Evolutionary conservation across 192 early-diverging fungal genomes (phyloP), one percentile per base, ranked within the genome.

Genomic region (Coemansia nantahalensis): DNA sequence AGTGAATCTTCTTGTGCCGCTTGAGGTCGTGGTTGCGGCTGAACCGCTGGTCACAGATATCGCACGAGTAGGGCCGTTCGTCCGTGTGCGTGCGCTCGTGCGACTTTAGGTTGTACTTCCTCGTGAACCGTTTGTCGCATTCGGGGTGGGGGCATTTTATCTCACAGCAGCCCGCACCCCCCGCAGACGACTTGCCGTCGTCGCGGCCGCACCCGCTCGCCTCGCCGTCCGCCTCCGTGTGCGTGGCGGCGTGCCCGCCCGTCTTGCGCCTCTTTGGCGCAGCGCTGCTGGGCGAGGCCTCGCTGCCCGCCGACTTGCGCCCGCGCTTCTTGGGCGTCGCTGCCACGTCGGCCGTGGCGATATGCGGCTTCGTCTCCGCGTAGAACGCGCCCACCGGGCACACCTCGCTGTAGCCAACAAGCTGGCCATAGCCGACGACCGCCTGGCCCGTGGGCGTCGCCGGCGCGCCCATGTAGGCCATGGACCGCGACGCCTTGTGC

Each of bases 101-200:
- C 22, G 83, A 85, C 56, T 89, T 88, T 16, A 97, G 71, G 74
- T 95, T 97, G 58, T 91, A 97, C 19, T 81, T 81, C 28, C 93
- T 79, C 8, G 88, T 87, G 69, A 97, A 97, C 13, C 79, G 77
- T 62, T 90, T 92, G 61, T 81, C 73, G 67, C 94, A 97, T 19
- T 82, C 80, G 1, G 89, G 87, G 49, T 83, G 84, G 11, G 76
- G 78, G 53, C 83, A 88, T 47, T 63, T 67, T 39, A 71, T 70
- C 54, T 59, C 56, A 6, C 48, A 56, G 57, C 72, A 76, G 43
- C 35, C 49, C 39, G 47, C 34, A 10, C 43, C 56, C 11, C 30
- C 46, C 17, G 23, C 33, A 12, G 11, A 12, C 18, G 18, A 18
- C 32, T 24, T 16, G 7, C 42, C 49, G 37, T 24, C 15, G 47